Evolutionary conservation across 257 asterid species (phyloP), one percentile per base, ranked within the genome.

Genomic region (Fraxinus americana): DNA sequence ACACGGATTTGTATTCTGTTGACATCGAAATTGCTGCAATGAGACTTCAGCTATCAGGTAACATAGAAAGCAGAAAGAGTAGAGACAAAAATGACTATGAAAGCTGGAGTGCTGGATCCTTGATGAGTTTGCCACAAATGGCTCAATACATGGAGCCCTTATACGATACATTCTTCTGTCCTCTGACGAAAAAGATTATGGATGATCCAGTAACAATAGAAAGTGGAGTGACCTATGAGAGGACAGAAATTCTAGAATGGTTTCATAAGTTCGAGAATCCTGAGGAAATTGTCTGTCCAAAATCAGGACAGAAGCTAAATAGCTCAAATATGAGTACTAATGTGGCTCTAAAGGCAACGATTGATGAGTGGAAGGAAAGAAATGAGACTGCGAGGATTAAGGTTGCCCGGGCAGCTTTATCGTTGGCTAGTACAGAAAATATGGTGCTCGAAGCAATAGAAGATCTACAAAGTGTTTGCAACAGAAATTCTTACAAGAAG

Each of bases 181-280:
- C 97, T 17, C 66, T 91, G 74, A 85, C 93, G 13, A 87, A 88
- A 67, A 82, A 78, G 88, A 82, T 92, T 38, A 88, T 92, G 97
- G 93, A 91, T 54, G 97, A 92, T 78, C 97, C 97, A 23, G 95
- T 88, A 0, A 90, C 97, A 2, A 67, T 87, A 70, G 95, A 89
- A 39, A 91, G 89, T 83, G 97, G 97, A 73, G 86, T 88, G 52
- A 92, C 97, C 3, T 92, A 88, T 30, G 97, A 91, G 77, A 86
- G 90, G 73, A 73, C 70, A 29, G 92, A 90, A 2, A 90, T 92
- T 35, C 68, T 72, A 3, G 87, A 92, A 72, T 91, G 91, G 90
- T 83, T 90, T 36, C 75, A 71, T 1, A 85, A 82, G 75, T 73
- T 71, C 61, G 86, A 68, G 61, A 85, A 73, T 71, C 30, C 63